Conservation (phyloP, 306 rosid species). For the Cucurbita argyrosperma region DNA sequence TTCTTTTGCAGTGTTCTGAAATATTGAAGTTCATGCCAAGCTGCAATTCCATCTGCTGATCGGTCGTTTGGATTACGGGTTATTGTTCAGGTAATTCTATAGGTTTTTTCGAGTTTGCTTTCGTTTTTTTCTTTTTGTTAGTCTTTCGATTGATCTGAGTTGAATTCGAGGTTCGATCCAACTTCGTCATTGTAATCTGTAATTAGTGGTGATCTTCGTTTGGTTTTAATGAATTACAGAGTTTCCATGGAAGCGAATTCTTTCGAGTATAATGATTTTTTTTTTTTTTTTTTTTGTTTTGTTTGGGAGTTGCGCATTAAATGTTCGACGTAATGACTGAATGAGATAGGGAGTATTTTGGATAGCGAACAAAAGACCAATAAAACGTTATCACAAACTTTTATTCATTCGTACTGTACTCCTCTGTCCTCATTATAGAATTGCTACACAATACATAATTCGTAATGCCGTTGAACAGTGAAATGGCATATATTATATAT, state of each 20-base stretch:
- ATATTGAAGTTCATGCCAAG: not conserved
- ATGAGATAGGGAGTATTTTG: not conserved
- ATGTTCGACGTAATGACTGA: constrained; percentile 3
- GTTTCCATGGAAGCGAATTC: not conserved
- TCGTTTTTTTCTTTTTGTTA: not conserved
- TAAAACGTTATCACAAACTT: not conserved
- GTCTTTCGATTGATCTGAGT: not conserved
- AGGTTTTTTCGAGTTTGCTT: not conserved
- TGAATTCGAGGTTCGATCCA: not conserved
- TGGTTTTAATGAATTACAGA: not conserved
- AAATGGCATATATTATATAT: not conserved
- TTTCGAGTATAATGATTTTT: not conserved
- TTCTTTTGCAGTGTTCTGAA: not conserved
- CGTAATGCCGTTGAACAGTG: not conserved
- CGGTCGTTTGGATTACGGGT: not conserved
- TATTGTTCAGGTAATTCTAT: not conserved
- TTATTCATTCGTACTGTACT: not conserved
- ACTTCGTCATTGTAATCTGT: not conserved
- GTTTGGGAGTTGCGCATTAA: not conserved
- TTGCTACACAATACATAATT: not conserved
- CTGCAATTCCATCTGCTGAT: not conserved
- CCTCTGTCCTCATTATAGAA: not conserved
- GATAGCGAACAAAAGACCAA: not conserved
- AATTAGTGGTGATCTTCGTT: not conserved
- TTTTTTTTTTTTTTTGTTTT: not conserved